These are phyloP conservation scores for Rubia balearica DNA, from an alignment of 305 asterid species.

Conservation along the genomic window DNA sequence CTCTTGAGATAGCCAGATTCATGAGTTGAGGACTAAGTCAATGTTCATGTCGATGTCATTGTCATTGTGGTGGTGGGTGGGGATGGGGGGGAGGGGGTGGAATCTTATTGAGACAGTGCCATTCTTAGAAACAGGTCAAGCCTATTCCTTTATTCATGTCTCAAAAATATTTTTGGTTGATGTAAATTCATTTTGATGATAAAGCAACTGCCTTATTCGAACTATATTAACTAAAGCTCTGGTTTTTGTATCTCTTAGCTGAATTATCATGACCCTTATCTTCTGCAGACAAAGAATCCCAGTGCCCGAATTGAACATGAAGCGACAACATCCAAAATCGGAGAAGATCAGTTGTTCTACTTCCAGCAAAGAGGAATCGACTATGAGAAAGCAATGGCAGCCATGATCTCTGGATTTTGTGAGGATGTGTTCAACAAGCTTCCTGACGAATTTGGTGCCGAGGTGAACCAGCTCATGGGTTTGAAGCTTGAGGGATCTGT, in stretches of 20 bases:
- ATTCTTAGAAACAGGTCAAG: background rate
- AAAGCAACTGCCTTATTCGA: background rate
- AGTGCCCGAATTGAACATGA: conserved; percentile 69
- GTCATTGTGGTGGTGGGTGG: background rate
- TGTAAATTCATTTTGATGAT: background rate
- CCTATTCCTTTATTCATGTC: background rate
- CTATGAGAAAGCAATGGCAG: conserved; percentile 86
- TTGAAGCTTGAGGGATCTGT: conserved; percentile 92
- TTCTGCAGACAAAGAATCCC: conserved; percentile 60
- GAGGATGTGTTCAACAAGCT: conserved; percentile 79
- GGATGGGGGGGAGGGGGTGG: too few species aligned
- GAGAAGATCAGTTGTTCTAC: conserved; percentile 83
- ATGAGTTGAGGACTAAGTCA: background rate
- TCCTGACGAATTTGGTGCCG: conserved; percentile 81
- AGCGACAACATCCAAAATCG: conserved; percentile 84
- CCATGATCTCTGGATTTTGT: conserved; percentile 90
- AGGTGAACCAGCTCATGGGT: conserved; percentile 86
- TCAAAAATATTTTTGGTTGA: background rate
- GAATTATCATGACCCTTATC: too few species aligned
- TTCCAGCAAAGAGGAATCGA: conserved; percentile 90
- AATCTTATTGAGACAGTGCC: too few species aligned
- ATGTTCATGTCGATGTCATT: background rate
- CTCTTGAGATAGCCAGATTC: background rate
- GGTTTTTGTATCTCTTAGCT: conserved; percentile 7
- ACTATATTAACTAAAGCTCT: background rate